These are phyloP conservation scores for Nothophoma quercina DNA, from an alignment of 2,329 filamentous ascomycete species.

Conservation along the genomic window DNA sequence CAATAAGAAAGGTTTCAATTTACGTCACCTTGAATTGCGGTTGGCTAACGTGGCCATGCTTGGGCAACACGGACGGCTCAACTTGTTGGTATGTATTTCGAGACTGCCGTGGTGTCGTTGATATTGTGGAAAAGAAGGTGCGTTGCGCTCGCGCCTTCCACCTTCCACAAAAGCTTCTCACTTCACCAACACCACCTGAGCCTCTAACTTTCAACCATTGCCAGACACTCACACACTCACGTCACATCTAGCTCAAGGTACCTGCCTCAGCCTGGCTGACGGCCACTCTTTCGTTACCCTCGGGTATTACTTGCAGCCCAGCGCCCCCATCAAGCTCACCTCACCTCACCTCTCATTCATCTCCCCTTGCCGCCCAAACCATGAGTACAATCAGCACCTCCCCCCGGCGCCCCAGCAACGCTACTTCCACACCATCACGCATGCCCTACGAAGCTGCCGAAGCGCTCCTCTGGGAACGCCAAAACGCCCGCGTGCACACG, in stretches of 20 bases:
- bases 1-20: slow-evolving; percentile 21
- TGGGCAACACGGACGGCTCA: too few relatives aligned
- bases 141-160: slow-evolving; percentile 19
- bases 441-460: slow-evolving; percentile 31
- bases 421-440: slow-evolving; percentile 14
- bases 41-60: neutral
- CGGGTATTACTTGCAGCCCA: too few relatives aligned
- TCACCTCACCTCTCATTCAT: neutral
- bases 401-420: slow-evolving; percentile 19
- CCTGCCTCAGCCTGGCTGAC: too few relatives aligned
- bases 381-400: slow-evolving; percentile 20
- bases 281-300: too few relatives aligned
- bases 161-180: neutral
- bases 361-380: neutral
- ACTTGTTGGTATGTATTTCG: too few relatives aligned
- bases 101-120: neutral
- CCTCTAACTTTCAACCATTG: neutral
- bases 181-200: neutral
- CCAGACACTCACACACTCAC: too few relatives aligned
- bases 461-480: slow-evolving; percentile 51
- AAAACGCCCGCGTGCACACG: slow-evolving; percentile 49
- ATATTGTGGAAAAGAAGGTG: slow-evolving; percentile 18
- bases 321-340: too few relatives aligned
- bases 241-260: neutral
- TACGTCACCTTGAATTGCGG: slow-evolving; percentile 2